Evolutionary conservation across 1,284 basidiomycete species (phyloP), one percentile per base, ranked within the genome.

Genomic region (Ceratobasidium sp.): DNA sequence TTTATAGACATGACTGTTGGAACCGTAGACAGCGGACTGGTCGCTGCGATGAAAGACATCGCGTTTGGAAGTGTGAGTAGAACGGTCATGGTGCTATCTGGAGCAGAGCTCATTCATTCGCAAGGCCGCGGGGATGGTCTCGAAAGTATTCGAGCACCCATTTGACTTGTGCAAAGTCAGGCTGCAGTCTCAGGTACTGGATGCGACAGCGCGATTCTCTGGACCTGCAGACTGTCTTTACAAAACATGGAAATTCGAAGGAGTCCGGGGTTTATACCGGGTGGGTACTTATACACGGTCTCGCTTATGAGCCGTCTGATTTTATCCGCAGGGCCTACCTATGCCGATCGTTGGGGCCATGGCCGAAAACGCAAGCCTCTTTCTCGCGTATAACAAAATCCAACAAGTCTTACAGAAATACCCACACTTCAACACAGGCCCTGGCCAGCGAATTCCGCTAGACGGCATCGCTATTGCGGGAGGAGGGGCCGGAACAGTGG

Each of bases 261-360:
- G 95, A 1, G 82, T 94, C 61, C 86, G 88, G 61, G 95, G 94
- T 0, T 84, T 96, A 11, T 96, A 96, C 84, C 86, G 95, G 75
- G 94, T 95, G 80, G 81, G 92, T 87, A 29, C 25, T 57, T 46
- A 32, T 17, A 37, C 56, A 56, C 66, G n/a, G 70, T 59, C 77
- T 69, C 37, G 22, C 49, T 59, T 78, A 34, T 65, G 76, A 62
- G 70, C 6, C 57, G 46, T 51, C 37, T 25, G 19, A 22, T 46
- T 6, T 44, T 65, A 9, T 70, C 19, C 34, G 32, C 79, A 96
- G 95, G 95, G 95, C 71, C 86, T 97, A 0, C 94, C 95, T 6
- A 94, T 95, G 79, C 95, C 96, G 0, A 89, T 98, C 22, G 88
- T 94, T 0, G 96, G 95, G 8, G 93, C 95, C n/a, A 95, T 96